Percentiles rank a stretch among this genome's conserved stretches.
Conservation (phyloP, 805 yeast species). For the Wickerhamia fluorescens region DNA sequence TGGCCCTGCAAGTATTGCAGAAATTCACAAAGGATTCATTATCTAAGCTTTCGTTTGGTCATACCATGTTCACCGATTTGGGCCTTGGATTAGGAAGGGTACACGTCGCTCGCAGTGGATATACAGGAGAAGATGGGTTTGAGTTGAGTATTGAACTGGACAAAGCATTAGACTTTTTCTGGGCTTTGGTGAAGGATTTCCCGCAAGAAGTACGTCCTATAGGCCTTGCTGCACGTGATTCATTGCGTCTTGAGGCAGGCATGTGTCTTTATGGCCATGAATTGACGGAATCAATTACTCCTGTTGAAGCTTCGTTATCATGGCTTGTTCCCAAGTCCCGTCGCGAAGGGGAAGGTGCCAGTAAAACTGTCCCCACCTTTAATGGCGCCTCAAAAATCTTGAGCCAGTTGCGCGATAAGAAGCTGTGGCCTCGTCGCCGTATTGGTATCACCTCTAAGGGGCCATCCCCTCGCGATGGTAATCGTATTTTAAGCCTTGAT, state of each 20-base stretch:
- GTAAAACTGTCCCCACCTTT: slow-evolving; percentile 29
- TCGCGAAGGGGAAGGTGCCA: slow-evolving; percentile 37
- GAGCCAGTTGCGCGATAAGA: slow-evolving; percentile 62
- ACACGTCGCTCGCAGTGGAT: slow-evolving; percentile 92
- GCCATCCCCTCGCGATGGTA: slow-evolving; percentile 87
- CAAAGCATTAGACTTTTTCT: slow-evolving; percentile 53
- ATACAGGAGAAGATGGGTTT: slow-evolving; percentile 98
- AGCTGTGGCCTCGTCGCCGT: slow-evolving; percentile 47
- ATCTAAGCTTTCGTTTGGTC: slow-evolving; percentile 65
- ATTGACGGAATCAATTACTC: slow-evolving; percentile 69
- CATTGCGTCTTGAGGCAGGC: slow-evolving; percentile 93
- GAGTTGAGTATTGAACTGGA: slow-evolving; percentile 64
- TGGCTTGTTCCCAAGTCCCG: slow-evolving; percentile 88
- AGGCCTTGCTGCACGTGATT: slow-evolving; percentile 98
- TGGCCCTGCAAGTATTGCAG: slow-evolving; percentile 61
- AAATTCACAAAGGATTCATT: slow-evolving; percentile 56
- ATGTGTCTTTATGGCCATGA: slow-evolving; percentile 97
- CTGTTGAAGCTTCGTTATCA: slow-evolving; percentile 80
- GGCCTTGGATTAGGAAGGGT: slow-evolving; percentile 38
- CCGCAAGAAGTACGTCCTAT: slow-evolving; percentile 67
- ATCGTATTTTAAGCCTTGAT: slow-evolving; percentile 50
- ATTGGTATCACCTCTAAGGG: slow-evolving; percentile 74
- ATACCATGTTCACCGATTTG: slow-evolving; percentile 39
- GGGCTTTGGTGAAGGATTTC: slow-evolving; percentile 44
- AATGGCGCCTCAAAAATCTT: slow-evolving; percentile 72